These are phyloP conservation scores for Suillus discolor DNA, from an alignment of 768 basidiomycete species.

Conservation along the genomic window DNA sequence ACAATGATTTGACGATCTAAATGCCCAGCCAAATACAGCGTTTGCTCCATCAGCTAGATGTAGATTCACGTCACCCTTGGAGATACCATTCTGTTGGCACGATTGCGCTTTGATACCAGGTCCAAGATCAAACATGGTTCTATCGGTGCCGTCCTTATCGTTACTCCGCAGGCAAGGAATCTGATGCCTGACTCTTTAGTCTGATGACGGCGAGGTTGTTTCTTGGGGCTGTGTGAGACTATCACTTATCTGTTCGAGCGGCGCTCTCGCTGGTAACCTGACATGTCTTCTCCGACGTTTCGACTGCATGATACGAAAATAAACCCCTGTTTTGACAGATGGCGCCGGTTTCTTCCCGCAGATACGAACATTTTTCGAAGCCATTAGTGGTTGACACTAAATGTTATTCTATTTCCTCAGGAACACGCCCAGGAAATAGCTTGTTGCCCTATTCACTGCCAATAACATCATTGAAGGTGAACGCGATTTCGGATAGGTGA, in stretches of 20 bases:
- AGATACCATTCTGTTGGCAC: conserved; percentile 42
- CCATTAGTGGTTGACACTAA: conserved; percentile 28
- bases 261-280: conserved; percentile 44
- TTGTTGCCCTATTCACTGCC: conserved; percentile 14
- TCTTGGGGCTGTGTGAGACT: conserved; percentile 8
- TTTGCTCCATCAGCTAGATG: conserved; percentile 50
- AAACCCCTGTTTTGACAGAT: conserved; percentile 32
- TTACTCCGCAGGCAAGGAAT: conserved; percentile 50
- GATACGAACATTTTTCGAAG: conserved; percentile 41
- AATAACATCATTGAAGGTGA: conserved; percentile 11
- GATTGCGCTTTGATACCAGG: conserved; percentile 32
- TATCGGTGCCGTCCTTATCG: conserved; percentile 43
- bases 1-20: conserved; percentile 45
- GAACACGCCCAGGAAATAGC: conserved; percentile 18
- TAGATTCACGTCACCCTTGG: conserved; percentile 52
- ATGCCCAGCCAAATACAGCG: conserved; percentile 47
- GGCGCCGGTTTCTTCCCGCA: conserved; percentile 61
- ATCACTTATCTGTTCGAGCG: conserved; percentile 16
- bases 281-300: conserved; percentile 22
- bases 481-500: not conserved
- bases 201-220: conserved; percentile 37
- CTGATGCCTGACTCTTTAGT: conserved; percentile 61
- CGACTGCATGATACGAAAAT: not conserved
- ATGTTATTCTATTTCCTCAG: conserved; percentile 34
- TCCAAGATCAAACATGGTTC: conserved; percentile 40